These are phyloP conservation scores for Macrocybe sp. DNA, from an alignment of 1,284 basidiomycete species.

Conservation along the genomic window DNA sequence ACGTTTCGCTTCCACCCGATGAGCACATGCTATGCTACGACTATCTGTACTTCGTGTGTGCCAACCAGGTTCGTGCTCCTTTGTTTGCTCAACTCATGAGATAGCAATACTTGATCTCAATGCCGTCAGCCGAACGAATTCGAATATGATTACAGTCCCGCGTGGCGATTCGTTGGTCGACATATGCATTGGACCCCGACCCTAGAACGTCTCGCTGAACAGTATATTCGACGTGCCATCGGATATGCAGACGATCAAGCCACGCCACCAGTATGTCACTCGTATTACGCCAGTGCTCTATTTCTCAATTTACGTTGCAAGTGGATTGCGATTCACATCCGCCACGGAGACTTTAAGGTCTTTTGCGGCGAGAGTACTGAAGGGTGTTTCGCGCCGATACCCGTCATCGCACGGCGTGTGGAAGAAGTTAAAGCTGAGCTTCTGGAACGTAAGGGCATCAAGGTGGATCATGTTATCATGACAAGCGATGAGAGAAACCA, in stretches of 20 bases:
- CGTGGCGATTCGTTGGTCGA: slow-evolving; percentile 45
- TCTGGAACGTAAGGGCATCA: slow-evolving; percentile 41
- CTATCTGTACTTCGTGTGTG: slow-evolving; percentile 43
- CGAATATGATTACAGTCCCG: slow-evolving; percentile 39
- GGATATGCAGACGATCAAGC: slow-evolving; percentile 21
- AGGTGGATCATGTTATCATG: slow-evolving; percentile 56
- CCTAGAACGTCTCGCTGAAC: slow-evolving; percentile 27
- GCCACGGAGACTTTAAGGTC: slow-evolving; percentile 56
- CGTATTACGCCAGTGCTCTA: slow-evolving; percentile 1
- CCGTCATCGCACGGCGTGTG: slow-evolving; percentile 54
- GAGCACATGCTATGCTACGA: slow-evolving; percentile 49
- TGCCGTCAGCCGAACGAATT: slow-evolving; percentile 31
- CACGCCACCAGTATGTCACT: slow-evolving; percentile 28
- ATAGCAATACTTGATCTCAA: neutral
- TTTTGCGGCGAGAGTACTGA: slow-evolving; percentile 42
- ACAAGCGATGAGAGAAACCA: slow-evolving; percentile 67
- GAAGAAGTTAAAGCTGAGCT: slow-evolving; percentile 58
- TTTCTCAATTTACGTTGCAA: slow-evolving; percentile 16
- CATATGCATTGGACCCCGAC: slow-evolving; percentile 40
- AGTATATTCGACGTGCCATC: slow-evolving; percentile 31
- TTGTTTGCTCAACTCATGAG: neutral
- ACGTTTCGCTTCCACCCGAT: slow-evolving; percentile 38
- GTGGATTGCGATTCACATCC: slow-evolving; percentile 62
- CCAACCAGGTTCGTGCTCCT: slow-evolving; percentile 29
- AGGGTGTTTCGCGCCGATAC: slow-evolving; percentile 59